Evolutionary conservation across 768 basidiomycete genomes (phyloP).

Genomic region (Kwoniella mangroviensis): DNA sequence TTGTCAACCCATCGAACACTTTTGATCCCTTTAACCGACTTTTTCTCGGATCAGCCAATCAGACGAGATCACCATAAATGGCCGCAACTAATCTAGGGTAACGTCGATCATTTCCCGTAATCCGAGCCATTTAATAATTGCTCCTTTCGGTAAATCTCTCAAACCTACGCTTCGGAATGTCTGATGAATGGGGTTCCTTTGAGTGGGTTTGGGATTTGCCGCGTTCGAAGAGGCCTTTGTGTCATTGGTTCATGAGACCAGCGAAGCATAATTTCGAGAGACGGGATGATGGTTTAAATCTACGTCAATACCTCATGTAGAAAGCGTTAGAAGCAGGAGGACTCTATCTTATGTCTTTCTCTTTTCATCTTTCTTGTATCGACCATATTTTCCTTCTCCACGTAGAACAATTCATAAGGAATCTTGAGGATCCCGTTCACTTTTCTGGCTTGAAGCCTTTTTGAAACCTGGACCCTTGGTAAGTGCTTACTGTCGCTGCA

Average conservation of each 20-base stretch:
- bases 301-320: not conserved
- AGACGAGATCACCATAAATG: conserved; percentile 2
- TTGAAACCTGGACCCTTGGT: not conserved
- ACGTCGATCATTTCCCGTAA: conserved; percentile 14
- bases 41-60: not conserved
- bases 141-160: conserved; percentile 5
- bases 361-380: not conserved
- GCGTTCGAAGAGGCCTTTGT: conserved; percentile 19
- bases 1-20: not conserved
- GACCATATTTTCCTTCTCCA: too few relatives aligned
- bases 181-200: not conserved
- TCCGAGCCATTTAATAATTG: conserved; percentile 10
- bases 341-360: not conserved
- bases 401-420: not conserved
- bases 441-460: conserved; percentile 2
- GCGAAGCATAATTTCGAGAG: not conserved
- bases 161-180: conserved; percentile 8
- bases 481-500: not conserved
- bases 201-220: conserved; percentile 2
- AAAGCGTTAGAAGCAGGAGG: too few relatives aligned
- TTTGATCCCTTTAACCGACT: conserved; percentile 1
- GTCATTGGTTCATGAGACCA: conserved; percentile 4
- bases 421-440: not conserved
- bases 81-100: conserved; percentile 13
- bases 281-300: not conserved